These are phyloP conservation scores for Yamadazyma atlantica DNA, from an alignment of 1,139 yeast species.

Conservation along the genomic window DNA sequence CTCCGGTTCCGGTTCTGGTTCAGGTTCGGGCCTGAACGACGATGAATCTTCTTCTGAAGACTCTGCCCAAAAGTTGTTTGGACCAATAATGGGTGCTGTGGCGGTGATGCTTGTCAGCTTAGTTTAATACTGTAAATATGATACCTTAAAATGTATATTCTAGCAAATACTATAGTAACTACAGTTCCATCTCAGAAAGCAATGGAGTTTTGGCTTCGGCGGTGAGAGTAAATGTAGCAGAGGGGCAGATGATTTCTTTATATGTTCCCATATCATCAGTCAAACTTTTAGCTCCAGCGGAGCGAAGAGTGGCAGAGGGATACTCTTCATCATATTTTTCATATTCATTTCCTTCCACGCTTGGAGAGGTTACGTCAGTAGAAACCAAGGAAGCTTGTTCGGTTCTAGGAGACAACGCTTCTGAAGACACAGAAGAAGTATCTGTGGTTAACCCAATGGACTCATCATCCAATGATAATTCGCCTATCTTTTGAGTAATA, in stretches of 20 bases:
- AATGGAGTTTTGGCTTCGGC: background rate
- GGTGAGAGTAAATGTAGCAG: background rate
- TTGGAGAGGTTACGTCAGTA: background rate
- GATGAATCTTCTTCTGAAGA: constrained; percentile 7
- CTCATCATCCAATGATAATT: background rate
- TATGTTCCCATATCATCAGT: background rate
- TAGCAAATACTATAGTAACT: too few relatives aligned
- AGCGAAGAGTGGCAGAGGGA: background rate
- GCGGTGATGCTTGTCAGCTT: constrained; percentile 3
- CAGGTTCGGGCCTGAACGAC: background rate
- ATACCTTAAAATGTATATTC: background rate
- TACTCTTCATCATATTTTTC: background rate
- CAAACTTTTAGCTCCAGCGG: too few relatives aligned
- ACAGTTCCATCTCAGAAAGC: too few relatives aligned
- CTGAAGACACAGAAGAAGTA: background rate
- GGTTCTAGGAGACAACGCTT: background rate
- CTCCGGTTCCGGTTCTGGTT: background rate
- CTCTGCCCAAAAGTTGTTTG: constrained; percentile 8
- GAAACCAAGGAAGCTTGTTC: background rate
- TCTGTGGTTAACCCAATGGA: background rate
- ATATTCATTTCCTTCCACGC: background rate
- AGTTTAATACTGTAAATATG: background rate
- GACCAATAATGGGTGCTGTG: constrained; percentile 7
- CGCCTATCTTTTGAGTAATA: background rate
- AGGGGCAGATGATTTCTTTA: background rate